Base-by-base conservation (phyloP, 2,329 filamentous ascomycete genomes). In the Penicillium nordicum region DNA sequence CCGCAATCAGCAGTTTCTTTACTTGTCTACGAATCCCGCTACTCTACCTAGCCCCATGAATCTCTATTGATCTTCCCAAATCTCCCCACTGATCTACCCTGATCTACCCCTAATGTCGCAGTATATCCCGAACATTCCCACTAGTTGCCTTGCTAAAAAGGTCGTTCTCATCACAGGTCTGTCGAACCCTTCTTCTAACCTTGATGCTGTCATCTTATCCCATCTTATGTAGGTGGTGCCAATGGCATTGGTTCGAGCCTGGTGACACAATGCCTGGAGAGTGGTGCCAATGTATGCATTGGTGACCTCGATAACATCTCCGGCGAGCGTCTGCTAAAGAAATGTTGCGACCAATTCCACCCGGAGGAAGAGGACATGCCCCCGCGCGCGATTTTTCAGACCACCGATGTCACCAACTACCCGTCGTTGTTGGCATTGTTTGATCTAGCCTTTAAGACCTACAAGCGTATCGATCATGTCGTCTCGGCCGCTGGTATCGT, bases 401-500 rank as follows among this genome's bases (percentile, higher is more conserved):
- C 69, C 18, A 73, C 74, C 32, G 78, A 83, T 64, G 78, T 81
- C 9, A 73, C 74, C 10, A 66, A 73, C 42, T 81, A 82, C 61
- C 61, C 72, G n/a, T 74, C 77, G 14, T 74, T 79, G 29, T 65
- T 81, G 30, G 68, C 69, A 4, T 68, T 83, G 5, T 82, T 82
- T 64, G 74, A 79, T 25, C 58, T 71, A 3, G 78, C 80, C 0
- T 74, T 75, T 41, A 66, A 74, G 7, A 72, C 69, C n/a, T 78
- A 79, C 55, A 77, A 77, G 3, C 70, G 69, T 6, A 73, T 82
- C 23, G 80, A 83, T 55, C 76, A 79, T 57, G 80, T 79, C 5
- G 72, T 81, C 21, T 76, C 76, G 4, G 78, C 74, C 32, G 80
- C 80, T 1, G 80, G 78, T 0, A 74, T 79, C 5, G 70, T 72